Conservation (phyloP, 1,284 basidiomycete genomes). For the Coniferiporia sulphurascens region DNA sequence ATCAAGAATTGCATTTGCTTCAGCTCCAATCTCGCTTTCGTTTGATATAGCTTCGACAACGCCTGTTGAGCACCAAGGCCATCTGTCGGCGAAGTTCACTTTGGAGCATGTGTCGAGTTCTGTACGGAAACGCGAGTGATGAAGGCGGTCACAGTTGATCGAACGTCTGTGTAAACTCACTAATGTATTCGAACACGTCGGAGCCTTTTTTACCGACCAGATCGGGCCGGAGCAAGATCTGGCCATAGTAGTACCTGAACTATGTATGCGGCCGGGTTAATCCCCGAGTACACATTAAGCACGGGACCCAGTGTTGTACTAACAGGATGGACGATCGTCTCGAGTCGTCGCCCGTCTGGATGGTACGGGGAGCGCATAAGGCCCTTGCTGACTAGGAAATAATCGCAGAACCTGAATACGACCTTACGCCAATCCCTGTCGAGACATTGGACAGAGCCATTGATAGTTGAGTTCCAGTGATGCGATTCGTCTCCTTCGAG, state of each 20-base stretch:
- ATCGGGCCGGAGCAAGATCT: background rate
- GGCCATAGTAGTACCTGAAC: background rate
- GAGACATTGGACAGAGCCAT: background rate
- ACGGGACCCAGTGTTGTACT: background rate
- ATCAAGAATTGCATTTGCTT: background rate
- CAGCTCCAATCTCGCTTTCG: background rate
- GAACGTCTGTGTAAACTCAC: background rate
- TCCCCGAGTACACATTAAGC: background rate
- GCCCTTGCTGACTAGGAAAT: background rate
- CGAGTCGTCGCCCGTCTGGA: background rate
- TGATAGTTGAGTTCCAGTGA: background rate
- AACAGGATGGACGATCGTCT: background rate
- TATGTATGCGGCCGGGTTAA: background rate
- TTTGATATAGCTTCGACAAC: background rate
- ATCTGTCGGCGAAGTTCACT: background rate
- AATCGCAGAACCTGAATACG: background rate
- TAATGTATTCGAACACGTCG: background rate
- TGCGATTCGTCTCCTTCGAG: background rate
- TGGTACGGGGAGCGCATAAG: background rate
- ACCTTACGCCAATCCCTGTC: background rate
- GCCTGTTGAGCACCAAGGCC: background rate
- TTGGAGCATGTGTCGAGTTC: background rate
- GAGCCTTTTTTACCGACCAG: background rate
- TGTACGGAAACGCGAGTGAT: background rate
- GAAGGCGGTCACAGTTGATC: background rate